phyloP scores from a whole-genome alignment of 2,329 filamentous ascomycete species.

The Claviceps maximensis region DNA sequence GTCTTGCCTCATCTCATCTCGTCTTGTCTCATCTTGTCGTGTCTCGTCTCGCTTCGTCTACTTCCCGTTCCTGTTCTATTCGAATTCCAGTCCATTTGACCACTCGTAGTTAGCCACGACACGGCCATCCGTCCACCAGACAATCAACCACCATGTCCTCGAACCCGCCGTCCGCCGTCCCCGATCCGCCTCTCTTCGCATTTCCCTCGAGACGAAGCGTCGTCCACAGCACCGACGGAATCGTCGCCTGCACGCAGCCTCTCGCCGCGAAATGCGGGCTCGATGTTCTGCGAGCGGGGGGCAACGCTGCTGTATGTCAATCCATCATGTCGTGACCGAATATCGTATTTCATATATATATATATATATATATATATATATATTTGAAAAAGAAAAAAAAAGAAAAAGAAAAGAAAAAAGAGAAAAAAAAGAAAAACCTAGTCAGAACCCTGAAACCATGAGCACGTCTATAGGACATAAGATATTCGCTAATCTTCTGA shows the following conservation, averaged over 20 bases:
- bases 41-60: too few species aligned
- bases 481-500: conserved; percentile 3
- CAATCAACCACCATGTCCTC: conserved; percentile 33
- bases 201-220: conserved; percentile 78
- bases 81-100: too few species aligned
- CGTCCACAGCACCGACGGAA: conserved; percentile 84
- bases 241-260: conserved; percentile 81
- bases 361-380: too few species aligned
- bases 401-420: neutral
- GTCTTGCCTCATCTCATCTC: too few species aligned
- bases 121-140: too few species aligned
- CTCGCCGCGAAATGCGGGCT: conserved; percentile 81
- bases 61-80: too few species aligned
- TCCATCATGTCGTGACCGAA: neutral
- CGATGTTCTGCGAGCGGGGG: conserved; percentile 70
- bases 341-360: too few species aligned
- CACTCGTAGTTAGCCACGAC: too few species aligned
- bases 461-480: too few species aligned
- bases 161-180: conserved; percentile 34
- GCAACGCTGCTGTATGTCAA: conserved; percentile 73
- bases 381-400: neutral
- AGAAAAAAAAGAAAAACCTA: neutral
- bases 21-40: too few species aligned
- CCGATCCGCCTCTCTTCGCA: conserved; percentile 39
- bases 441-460: too few species aligned